Evolutionary conservation across 768 basidiomycete genomes (phyloP).

Genomic region (Steccherinum ochraceum): DNA sequence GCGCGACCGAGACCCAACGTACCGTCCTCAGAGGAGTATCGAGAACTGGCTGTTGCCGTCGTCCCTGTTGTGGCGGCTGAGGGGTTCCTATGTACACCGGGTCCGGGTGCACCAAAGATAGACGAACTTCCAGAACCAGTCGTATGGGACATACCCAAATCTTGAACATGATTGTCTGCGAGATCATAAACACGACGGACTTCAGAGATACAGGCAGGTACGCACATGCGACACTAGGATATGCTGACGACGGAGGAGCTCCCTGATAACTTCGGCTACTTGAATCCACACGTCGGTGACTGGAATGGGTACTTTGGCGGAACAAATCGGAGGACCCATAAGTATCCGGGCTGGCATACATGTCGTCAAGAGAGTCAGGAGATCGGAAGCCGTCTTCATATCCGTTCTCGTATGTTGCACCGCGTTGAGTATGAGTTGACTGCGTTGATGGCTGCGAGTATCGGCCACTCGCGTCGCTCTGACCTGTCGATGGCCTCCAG

Average conservation of each 20-base stretch:
- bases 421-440: conserved; percentile 8
- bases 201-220: too few species aligned
- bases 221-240: conserved; percentile 1
- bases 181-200: background rate
- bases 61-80: conserved; percentile 9
- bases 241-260: background rate
- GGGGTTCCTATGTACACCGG: conserved; percentile 4
- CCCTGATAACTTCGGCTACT: background rate
- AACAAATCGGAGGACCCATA: background rate
- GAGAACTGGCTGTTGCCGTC: conserved; percentile 9
- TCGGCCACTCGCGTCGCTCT: conserved; percentile 5
- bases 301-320: background rate
- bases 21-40: conserved; percentile 5
- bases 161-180: background rate
- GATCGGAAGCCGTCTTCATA: conserved; percentile 17
- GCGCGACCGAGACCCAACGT: conserved; percentile 3
- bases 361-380: conserved; percentile 15
- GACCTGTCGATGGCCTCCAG: conserved; percentile 2
- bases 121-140: background rate
- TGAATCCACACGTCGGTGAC: background rate
- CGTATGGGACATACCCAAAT: background rate
- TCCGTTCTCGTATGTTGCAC: conserved; percentile 4
- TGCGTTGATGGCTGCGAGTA: conserved; percentile 9
- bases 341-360: conserved; percentile 11
- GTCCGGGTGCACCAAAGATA: background rate